phyloP scores from a whole-genome alignment of 495 filamentous ascomycete genomes.

The Penicillium coffeae region DNA sequence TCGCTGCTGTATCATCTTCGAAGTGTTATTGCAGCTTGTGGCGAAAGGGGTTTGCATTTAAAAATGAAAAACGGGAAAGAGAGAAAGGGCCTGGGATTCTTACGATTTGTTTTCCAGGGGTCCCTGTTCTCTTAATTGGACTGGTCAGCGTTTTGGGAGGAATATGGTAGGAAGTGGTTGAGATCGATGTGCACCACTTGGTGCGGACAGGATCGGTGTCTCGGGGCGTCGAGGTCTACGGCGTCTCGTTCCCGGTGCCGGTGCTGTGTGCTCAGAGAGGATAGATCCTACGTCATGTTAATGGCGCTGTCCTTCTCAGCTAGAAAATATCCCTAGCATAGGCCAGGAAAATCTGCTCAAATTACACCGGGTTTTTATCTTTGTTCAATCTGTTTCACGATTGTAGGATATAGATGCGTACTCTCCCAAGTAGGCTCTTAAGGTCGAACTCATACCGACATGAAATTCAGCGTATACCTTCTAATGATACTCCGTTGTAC shows the following conservation, averaged over 20 bases:
- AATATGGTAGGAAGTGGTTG: slow-evolving; percentile 10
- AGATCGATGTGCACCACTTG: slow-evolving; percentile 7
- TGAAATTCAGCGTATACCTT: no score
- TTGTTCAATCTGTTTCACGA: slow-evolving; percentile 39
- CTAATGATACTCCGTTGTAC: no score
- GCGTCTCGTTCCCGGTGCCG: slow-evolving; percentile 22
- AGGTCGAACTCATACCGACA: no score
- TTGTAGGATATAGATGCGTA: slow-evolving; percentile 22
- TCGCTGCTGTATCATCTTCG: slow-evolving; percentile 14
- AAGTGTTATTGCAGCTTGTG: slow-evolving; percentile 3
- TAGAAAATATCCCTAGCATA: slow-evolving; percentile 37
- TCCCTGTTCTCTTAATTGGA: slow-evolving; percentile 18
- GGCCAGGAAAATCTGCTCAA: slow-evolving; percentile 36
- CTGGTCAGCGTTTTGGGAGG: slow-evolving; percentile 20
- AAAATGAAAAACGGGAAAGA: slow-evolving; percentile 12
- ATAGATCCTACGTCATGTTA: slow-evolving; percentile 26
- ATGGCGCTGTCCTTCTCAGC: slow-evolving; percentile 29
- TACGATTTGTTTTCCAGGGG: slow-evolving; percentile 27
- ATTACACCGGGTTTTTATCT: slow-evolving; percentile 33
- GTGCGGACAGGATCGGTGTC: slow-evolving; percentile 20
- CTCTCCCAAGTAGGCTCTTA: no score
- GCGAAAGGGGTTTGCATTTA: slow-evolving; percentile 19
- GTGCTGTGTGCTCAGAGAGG: slow-evolving; percentile 20
- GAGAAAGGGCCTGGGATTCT: slow-evolving; percentile 21
- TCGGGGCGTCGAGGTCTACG: slow-evolving; percentile 12